A percentile compares a stretch with the other conserved stretches of the same genome.
Conservation (phyloP, 192 early-diverging fungal genomes). For the Martensiomyces pterosporus region DNA sequence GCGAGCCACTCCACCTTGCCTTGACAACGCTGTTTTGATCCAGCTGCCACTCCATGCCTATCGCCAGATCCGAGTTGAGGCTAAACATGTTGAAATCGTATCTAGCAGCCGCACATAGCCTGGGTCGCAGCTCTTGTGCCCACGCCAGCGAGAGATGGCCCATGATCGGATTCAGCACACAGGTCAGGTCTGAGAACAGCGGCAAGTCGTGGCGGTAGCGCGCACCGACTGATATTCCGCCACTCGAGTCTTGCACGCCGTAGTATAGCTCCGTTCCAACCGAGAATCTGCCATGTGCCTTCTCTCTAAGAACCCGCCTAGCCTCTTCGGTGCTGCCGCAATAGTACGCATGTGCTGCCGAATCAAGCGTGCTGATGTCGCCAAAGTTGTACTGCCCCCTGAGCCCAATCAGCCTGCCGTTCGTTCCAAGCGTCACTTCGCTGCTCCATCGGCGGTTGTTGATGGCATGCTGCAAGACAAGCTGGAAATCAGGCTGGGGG, state of each 20-base stretch:
- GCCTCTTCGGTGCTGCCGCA: conserved; percentile 14
- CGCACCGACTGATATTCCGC: conserved; percentile 72
- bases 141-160: conserved; percentile 85
- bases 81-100: conserved; percentile 92
- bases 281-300: conserved; percentile 25
- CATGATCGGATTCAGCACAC: conserved; percentile 87
- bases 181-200: conserved; percentile 54
- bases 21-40: conserved; percentile 56
- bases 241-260: conserved; percentile 77
- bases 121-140: conserved; percentile 69
- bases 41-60: conserved; percentile 81
- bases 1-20: conserved; percentile 48
- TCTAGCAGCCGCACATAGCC: conserved; percentile 68
- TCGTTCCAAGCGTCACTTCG: conserved; percentile 71
- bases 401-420: conserved; percentile 74
- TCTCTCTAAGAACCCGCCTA: conserved; percentile 6
- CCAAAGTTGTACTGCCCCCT: conserved; percentile 78
- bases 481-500: conserved; percentile 28
- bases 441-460: conserved; percentile 73
- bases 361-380: conserved; percentile 21
- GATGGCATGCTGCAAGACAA: conserved; percentile 53
- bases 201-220: conserved; percentile 62
- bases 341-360: conserved; percentile 18
- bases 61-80: conserved; percentile 82
- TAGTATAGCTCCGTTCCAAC: conserved; percentile 71